Conservation (phyloP, 345 rosid species). For the Linum lewisii region DNA sequence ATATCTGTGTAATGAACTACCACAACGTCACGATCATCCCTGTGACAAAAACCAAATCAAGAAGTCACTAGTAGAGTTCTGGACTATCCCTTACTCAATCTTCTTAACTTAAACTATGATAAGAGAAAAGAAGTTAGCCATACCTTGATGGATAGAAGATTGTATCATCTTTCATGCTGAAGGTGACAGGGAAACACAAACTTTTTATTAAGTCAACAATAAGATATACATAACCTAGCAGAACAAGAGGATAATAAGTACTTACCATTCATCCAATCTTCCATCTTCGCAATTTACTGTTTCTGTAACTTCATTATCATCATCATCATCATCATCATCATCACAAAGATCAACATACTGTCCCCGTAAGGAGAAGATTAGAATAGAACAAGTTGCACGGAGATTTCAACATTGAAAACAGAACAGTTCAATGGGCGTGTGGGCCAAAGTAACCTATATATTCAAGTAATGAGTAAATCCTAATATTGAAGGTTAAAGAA, state of each 20-base stretch:
- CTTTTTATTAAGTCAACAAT: not conserved
- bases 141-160: slow-evolving; percentile 43
- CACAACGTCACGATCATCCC: slow-evolving; percentile 62
- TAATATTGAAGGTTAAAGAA: not conserved
- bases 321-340: not conserved
- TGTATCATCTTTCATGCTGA: slow-evolving; percentile 11
- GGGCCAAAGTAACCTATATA: too few relatives aligned
- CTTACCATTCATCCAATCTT: not conserved
- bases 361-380: not conserved
- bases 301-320: not conserved
- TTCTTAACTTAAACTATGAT: not conserved
- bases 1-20: slow-evolving; percentile 54
- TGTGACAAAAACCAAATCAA: slow-evolving; percentile 22
- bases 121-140: not conserved
- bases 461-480: too few relatives aligned
- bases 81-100: slow-evolving; percentile 3
- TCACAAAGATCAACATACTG: not conserved
- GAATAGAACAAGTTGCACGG: not conserved
- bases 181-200: not conserved
- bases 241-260: not conserved
- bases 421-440: too few relatives aligned
- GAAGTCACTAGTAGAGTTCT: slow-evolving; percentile 3
- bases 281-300: not conserved
- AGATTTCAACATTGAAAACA: not conserved
- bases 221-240: not conserved